Conservation (phyloP, 495 filamentous ascomycete genomes). For the Cryomyces antarcticus region DNA sequence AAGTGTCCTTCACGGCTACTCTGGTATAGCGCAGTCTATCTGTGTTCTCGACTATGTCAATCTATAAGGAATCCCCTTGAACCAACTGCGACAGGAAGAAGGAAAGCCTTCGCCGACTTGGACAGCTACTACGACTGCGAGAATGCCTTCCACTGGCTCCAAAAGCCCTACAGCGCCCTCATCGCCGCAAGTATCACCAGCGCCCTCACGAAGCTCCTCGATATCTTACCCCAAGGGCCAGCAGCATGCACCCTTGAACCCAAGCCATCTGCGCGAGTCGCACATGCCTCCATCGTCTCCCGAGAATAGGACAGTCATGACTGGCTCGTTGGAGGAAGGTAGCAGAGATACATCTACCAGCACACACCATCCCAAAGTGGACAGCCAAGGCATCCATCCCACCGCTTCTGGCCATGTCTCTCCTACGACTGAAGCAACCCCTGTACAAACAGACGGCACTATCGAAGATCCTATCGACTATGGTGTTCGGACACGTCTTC, state of each 20-base stretch:
- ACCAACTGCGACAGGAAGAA: neutral
- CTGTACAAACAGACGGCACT: neutral
- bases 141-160: neutral
- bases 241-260: slow-evolving; percentile 9
- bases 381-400: slow-evolving; percentile 9
- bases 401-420: slow-evolving; percentile 3
- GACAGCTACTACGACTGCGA: neutral
- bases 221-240: neutral
- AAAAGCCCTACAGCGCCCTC: neutral
- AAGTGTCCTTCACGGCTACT: no score
- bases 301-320: slow-evolving; percentile 6
- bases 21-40: no score
- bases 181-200: neutral
- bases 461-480: slow-evolving; percentile 5
- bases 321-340: neutral
- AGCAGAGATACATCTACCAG: slow-evolving; percentile 1
- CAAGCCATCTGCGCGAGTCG: slow-evolving; percentile 10
- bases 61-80: neutral
- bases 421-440: slow-evolving; percentile 2
- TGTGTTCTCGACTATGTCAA: neutral
- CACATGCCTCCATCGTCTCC: slow-evolving; percentile 9
- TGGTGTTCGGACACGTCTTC: slow-evolving; percentile 8
- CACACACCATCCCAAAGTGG: neutral
- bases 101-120: neutral
- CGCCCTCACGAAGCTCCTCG: neutral